Evolutionary conservation across 768 basidiomycete species (phyloP), one percentile per base, ranked within the genome.

Genomic region (Leccinum pellstonianum): DNA sequence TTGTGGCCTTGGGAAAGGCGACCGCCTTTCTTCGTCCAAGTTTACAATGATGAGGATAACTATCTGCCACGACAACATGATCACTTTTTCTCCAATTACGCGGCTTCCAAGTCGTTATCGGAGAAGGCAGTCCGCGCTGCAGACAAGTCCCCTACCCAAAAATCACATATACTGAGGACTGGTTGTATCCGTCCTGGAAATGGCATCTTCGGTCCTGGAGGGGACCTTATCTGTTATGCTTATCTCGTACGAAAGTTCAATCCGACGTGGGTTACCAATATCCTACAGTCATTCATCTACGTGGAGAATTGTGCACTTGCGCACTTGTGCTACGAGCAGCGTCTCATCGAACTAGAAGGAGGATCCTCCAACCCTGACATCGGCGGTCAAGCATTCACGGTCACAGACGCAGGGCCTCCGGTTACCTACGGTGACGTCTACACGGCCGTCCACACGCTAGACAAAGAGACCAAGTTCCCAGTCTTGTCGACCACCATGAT

Each of bases 131-230:
- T 85, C 12, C 74, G 81, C 55, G 63, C 66, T 63, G 70, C 82
- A 70, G 64, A 82, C 74, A 56, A 73, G 59, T 68, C 74, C n/a
- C 59, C 64, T 2, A 73, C 75, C 4, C 70, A 60, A 14, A 17
- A 67, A 75, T 19, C 60, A 47, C 58, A 60, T 21, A 66, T 76
- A 12, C 69, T 91, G 49, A 80, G 87, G 54, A 91, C 89, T 8
- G 89, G 90, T 0, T 86, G 83, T 61, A 77, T 92, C 47, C 83
- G 90, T n/a, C 90, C 90, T 3, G 88, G 90, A 1, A 91, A 91
- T 60, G 88, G 87, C 0, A 73, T 90, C 4, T 92, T 83, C 70
- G 90, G 90, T 2, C 85, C 89, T 2, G 83, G 88, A 38, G 90
- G 89, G 4, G 90, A 91, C 69, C 80, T 87, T 65, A 67, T 88